Base-by-base conservation (phyloP, 176 grass and related monocot genomes). In the Carex pumila region DNA sequence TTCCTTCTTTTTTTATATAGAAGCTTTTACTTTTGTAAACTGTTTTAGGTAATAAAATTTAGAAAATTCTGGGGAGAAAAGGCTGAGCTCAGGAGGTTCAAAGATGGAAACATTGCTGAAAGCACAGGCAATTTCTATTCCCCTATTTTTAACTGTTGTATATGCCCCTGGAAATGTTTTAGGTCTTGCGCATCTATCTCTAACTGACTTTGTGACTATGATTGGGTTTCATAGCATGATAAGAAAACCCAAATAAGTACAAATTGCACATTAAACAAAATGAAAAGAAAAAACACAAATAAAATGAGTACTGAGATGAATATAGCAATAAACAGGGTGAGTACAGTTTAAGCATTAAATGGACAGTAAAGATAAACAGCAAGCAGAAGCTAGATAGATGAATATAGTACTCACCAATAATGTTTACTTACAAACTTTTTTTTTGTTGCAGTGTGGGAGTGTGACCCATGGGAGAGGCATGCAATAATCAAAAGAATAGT, bases 41-140 rank as follows among this genome's bases (percentile, higher is more conserved):
- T 86, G 43, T 41, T 65, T 53, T 85, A 97, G 95, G 90, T 37
- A 79, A 34, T 82, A 32, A 90, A 94, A 86, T 99, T 95, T 85
- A 86, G 92, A 82, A 91, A 88, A 91, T 92, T 99, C 86, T 99
- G 96, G 91, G 93, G 91, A 74, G 87, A 95, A 85, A 95, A 95
- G 88, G 87, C 95, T 81, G 95, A 98, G 86, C 95, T 98, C 86
- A 89, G 92, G 85, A 90, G 92, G 90, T 98, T 91, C 87, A 98
- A 90, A 85, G 95, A 98, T 69, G 95, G 95, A 81, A 89, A 88
- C 60, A 98, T 95, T 90, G 95, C 89, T 65, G 95, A 98, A 86
- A 97, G 95, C 92, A 93, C 90, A 90, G 95, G 95, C 87, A 89
- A 85, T 61, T 83, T 36, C 73, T 55, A 54, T 14, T 54, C 25